Conservation (phyloP, 2,329 filamentous ascomycete genomes). For the Hymenoscyphus fructigenus region DNA sequence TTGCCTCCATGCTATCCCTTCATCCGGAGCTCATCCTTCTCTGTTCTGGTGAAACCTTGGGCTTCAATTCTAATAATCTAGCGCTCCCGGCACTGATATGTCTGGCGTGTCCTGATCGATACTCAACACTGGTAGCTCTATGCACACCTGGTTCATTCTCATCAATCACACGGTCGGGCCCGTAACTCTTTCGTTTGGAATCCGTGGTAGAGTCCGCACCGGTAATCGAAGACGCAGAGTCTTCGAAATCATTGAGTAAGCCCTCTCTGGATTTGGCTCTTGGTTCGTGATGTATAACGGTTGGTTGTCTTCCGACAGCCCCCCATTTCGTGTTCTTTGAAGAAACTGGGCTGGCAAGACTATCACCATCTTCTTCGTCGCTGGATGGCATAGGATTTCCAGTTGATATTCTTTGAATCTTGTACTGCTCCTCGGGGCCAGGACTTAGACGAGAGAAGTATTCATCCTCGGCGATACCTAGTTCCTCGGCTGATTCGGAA, state of each 20-base stretch:
- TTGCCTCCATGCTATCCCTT: constrained; percentile 12
- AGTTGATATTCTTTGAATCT: constrained; percentile 42
- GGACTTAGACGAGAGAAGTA: constrained; percentile 61
- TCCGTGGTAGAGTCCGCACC: constrained; percentile 35
- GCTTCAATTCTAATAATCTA: constrained; percentile 67
- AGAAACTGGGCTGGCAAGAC: constrained; percentile 27
- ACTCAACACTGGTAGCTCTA: constrained; percentile 69
- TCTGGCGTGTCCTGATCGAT: constrained; percentile 60
- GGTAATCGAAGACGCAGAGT: constrained; percentile 23
- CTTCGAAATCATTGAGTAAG: constrained; percentile 39
- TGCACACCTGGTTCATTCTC: constrained; percentile 43
- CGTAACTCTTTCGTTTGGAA: constrained; percentile 31
- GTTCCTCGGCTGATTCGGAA: constrained; percentile 63
- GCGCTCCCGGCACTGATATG: constrained; percentile 79
- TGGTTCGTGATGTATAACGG: constrained; percentile 61
- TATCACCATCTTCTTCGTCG: constrained; percentile 56
- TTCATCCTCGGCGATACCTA: constrained; percentile 68
- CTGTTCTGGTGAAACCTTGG: constrained; percentile 53
- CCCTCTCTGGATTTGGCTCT: constrained; percentile 60
- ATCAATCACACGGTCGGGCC: constrained; percentile 19
- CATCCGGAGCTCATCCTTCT: constrained; percentile 39
- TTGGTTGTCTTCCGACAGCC: constrained; percentile 49
- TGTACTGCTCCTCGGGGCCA: constrained; percentile 35
- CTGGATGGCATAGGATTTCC: constrained; percentile 53
- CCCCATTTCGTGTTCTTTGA: constrained; percentile 36